A percentile compares a stretch with the other conserved stretches of the same genome.
Conservation (phyloP, 2,329 filamentous ascomycete species). For the Trematosphaeria pertusa region DNA sequence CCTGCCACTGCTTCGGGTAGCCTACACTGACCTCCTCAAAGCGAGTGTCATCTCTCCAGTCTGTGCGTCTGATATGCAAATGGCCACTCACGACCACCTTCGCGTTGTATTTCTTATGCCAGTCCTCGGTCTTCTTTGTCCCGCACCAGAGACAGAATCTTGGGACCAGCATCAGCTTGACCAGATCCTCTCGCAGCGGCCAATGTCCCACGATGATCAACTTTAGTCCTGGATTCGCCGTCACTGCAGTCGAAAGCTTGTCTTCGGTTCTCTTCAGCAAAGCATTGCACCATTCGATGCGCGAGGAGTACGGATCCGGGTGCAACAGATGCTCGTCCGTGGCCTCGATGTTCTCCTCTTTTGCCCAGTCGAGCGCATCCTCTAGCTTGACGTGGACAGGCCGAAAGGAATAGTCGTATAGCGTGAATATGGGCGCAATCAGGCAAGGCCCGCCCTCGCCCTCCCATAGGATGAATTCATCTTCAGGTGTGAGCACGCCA, state of each 20-base stretch:
- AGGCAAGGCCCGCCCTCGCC: conserved; percentile 58
- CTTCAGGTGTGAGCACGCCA: conserved; percentile 64
- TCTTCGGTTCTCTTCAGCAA: conserved; percentile 50
- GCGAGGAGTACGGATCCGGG: conserved; percentile 53
- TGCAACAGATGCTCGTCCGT: conserved; percentile 56
- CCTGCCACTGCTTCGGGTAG: conserved; percentile 57
- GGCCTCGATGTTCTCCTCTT: conserved; percentile 54
- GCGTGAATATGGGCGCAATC: conserved; percentile 64
- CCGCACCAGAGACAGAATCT: conserved; percentile 58
- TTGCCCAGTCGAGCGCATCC: conserved; percentile 55
- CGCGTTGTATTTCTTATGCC: conserved; percentile 55
- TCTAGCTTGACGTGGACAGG: conserved; percentile 58
- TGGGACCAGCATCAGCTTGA: conserved; percentile 52
- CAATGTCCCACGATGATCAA: conserved; percentile 56
- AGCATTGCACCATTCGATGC: conserved; percentile 55
- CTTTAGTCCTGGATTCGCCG: conserved; percentile 39
- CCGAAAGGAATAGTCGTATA: conserved; percentile 67
- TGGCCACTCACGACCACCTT: conserved; percentile 57
- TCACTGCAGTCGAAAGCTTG: conserved; percentile 47
- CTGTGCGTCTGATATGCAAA: conserved; percentile 54
- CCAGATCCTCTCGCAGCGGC: conserved; percentile 54
- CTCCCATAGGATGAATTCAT: conserved; percentile 62
- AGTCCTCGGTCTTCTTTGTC: conserved; percentile 55
- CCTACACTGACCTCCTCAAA: conserved; percentile 57
- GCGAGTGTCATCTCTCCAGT: conserved; percentile 55